Percentiles rank a stretch among this genome's conserved stretches.
phyloP scores from a whole-genome alignment of 768 basidiomycete genomes.

The Mycena rosella region DNA sequence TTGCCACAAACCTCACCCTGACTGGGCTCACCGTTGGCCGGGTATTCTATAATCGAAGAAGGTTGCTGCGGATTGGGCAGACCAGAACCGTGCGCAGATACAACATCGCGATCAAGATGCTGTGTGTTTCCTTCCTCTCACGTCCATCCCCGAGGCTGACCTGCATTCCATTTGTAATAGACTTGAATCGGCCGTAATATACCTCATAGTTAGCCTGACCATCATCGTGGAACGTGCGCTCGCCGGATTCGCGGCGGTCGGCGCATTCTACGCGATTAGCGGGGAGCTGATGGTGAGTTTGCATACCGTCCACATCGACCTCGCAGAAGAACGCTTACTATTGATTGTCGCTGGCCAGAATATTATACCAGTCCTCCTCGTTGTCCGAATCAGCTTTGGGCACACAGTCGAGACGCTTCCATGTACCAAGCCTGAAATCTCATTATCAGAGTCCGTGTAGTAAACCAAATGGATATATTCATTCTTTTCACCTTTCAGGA shows the following conservation, averaged over 20 bases:
- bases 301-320: too few relatives aligned
- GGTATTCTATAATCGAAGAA: not conserved
- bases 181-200: conserved; percentile 4
- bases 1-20: not conserved
- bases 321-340: not conserved
- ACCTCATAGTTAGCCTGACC: not conserved
- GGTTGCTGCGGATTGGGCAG: not conserved
- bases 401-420: too few relatives aligned
- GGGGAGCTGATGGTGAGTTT: not conserved
- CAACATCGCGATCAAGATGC: not conserved
- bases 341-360: not conserved
- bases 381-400: not conserved
- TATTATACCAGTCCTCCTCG: not conserved
- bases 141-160: not conserved
- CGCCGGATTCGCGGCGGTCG: not conserved
- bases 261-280: not conserved
- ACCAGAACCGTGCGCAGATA: not conserved
- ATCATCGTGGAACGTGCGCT: not conserved
- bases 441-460: too few relatives aligned
- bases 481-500: too few relatives aligned
- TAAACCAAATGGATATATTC: too few relatives aligned
- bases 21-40: not conserved
- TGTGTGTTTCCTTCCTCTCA: not conserved
- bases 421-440: too few relatives aligned
- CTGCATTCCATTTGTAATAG: not conserved